These are phyloP conservation scores for Elsinoe batatas DNA, from an alignment of 2,329 filamentous ascomycete genomes.

Conservation along the genomic window DNA sequence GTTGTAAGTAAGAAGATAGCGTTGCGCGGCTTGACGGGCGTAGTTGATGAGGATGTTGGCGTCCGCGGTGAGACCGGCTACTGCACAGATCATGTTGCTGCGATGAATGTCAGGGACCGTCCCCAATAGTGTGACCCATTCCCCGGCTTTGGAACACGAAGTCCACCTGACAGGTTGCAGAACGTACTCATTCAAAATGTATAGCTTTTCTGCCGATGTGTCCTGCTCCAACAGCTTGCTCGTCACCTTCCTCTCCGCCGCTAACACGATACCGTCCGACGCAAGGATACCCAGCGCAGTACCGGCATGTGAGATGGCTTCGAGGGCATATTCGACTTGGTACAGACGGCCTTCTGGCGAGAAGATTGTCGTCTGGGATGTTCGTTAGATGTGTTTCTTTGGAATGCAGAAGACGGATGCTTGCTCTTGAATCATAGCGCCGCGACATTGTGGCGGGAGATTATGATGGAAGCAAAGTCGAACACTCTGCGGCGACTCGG, in stretches of 20 bases:
- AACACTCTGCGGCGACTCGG: not conserved
- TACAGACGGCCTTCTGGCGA: slow-evolving; percentile 97
- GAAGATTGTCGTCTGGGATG: slow-evolving; percentile 77
- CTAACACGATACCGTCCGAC: slow-evolving; percentile 95
- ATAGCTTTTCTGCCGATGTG: slow-evolving; percentile 98
- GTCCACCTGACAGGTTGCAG: too few relatives aligned
- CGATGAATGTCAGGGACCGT: too few relatives aligned
- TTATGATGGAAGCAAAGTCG: not conserved
- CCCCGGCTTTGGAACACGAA: not conserved
- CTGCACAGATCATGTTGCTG: slow-evolving; percentile 99
- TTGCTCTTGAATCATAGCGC: slow-evolving; percentile 92
- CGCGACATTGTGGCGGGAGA: slow-evolving; percentile 62
- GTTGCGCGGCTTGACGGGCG: slow-evolving; percentile 90
- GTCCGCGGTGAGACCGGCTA: slow-evolving; percentile 97
- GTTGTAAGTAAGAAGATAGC: slow-evolving; percentile 98
- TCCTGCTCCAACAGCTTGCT: slow-evolving; percentile 99
- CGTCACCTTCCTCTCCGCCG: slow-evolving; percentile 96
- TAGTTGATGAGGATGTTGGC: slow-evolving; percentile 99
- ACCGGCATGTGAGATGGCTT: slow-evolving; percentile 96
- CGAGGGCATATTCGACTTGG: slow-evolving; percentile 97
- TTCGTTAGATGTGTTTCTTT: not conserved
- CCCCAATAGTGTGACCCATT: too few relatives aligned
- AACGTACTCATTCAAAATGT: slow-evolving; percentile 91
- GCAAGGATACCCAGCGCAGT: slow-evolving; percentile 94
- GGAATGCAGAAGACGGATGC: slow-evolving; percentile 26